A percentile compares a stretch with the other conserved stretches of the same genome.
These are phyloP conservation scores for Sugiyamaella paludigena DNA, from an alignment of 1,139 yeast genomes.

Conservation along the genomic window DNA sequence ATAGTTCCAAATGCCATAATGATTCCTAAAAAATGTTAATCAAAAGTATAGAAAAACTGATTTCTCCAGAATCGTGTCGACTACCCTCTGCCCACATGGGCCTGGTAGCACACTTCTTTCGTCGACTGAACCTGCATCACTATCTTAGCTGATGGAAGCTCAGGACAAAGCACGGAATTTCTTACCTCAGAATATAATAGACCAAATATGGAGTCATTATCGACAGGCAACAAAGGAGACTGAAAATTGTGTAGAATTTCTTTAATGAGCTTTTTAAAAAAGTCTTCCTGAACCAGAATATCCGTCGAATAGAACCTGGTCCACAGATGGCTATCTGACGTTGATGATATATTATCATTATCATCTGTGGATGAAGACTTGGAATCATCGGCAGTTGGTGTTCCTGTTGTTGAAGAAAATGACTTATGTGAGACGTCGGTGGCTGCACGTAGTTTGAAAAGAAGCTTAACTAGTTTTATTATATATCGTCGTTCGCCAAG, in stretches of 20 bases:
- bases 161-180: not conserved
- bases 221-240: conserved; percentile 12
- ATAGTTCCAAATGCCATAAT: conserved; percentile 23
- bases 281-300: conserved; percentile 25
- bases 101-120: not conserved
- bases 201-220: conserved; percentile 16
- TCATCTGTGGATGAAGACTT: conserved; percentile 9
- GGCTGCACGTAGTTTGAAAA: conserved; percentile 2
- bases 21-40: conserved; percentile 6
- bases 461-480: conserved; percentile 19
- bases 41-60: no score
- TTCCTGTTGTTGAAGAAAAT: not conserved
- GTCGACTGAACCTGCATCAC: not conserved
- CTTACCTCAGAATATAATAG: conserved; percentile 3
- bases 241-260: conserved; percentile 19
- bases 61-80: not conserved
- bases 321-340: conserved; percentile 7
- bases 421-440: conserved; percentile 1
- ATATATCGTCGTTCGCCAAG: conserved; percentile 27
- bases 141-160: not conserved
- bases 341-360: conserved; percentile 1
- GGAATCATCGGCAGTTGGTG: conserved; percentile 1
- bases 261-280: conserved; percentile 24
- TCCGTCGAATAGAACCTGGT: conserved; percentile 22
- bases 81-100: no score